Conservation (phyloP, 2,329 filamentous ascomycete genomes). For the Cryphonectria nitschkei region DNA sequence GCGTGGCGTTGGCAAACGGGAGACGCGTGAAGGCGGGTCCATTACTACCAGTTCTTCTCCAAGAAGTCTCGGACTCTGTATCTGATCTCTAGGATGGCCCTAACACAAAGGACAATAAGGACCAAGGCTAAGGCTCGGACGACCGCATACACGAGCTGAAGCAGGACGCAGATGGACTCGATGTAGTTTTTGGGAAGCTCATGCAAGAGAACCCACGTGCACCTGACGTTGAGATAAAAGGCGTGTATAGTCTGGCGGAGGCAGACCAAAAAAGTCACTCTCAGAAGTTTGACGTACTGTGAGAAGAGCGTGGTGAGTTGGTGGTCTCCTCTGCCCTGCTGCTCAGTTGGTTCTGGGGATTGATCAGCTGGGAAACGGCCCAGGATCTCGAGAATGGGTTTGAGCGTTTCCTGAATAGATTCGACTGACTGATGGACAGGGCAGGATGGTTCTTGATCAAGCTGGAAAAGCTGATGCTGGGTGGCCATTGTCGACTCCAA, state of each 20-base stretch:
- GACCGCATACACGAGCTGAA: slow-evolving; percentile 21
- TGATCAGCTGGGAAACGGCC: background rate
- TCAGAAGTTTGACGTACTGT: slow-evolving; percentile 34
- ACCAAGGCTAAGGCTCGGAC: slow-evolving; percentile 21
- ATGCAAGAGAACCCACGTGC: slow-evolving; percentile 23
- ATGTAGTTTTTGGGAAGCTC: slow-evolving; percentile 23
- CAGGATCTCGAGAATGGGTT: background rate
- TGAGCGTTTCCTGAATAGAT: background rate
- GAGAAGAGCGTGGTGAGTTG: background rate
- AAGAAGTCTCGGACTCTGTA: background rate
- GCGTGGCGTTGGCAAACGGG: slow-evolving; percentile 26
- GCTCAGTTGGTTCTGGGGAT: background rate
- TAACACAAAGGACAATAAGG: slow-evolving; percentile 10
- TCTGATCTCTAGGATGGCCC: background rate
- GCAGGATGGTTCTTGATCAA: background rate
- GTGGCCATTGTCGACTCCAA: background rate
- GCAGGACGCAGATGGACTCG: slow-evolving; percentile 16
- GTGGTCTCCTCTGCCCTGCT: background rate
- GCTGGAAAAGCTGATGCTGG: background rate
- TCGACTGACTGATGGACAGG: background rate
- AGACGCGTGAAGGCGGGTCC: slow-evolving; percentile 20
- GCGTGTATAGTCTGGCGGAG: slow-evolving; percentile 15
- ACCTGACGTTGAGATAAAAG: slow-evolving; percentile 17
- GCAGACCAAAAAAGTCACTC: slow-evolving; percentile 32
- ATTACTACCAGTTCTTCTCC: slow-evolving; percentile 1